A percentile compares a stretch with the other conserved stretches of the same genome.
These are phyloP conservation scores for Corymbia citriodora DNA, from an alignment of 441 rosid genomes.

Conservation along the genomic window DNA sequence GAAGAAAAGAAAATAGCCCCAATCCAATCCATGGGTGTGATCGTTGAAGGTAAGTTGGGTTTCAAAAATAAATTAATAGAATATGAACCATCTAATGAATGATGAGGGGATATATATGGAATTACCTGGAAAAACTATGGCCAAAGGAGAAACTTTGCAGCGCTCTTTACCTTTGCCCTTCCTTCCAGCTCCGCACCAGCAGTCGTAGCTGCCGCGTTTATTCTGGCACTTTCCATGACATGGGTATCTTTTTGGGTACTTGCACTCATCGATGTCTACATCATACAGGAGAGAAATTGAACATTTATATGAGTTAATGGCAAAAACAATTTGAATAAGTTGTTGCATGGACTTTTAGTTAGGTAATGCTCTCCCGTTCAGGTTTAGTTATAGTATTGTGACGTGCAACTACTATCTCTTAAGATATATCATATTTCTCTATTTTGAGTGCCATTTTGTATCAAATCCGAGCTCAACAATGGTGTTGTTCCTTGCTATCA, in stretches of 20 bases:
- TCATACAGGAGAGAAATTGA: background rate
- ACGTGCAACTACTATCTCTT: rapidly evolving
- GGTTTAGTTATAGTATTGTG: background rate
- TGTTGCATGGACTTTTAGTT: rapidly evolving
- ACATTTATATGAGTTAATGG: rapidly evolving
- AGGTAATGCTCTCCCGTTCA: rapidly evolving
- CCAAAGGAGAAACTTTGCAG: background rate
- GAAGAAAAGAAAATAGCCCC: too few relatives aligned
- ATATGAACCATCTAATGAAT: background rate
- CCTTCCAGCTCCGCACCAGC: background rate
- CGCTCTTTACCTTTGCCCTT: rapidly evolving
- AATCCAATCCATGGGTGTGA: background rate
- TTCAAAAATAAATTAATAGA: background rate
- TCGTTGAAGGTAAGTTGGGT: background rate
- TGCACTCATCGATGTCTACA: background rate
- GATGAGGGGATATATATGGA: background rate
- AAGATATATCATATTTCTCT: background rate
- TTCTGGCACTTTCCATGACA: background rate
- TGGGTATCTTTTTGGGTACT: rapidly evolving
- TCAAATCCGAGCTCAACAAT: too few relatives aligned
- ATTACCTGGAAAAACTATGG: background rate
- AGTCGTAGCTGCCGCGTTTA: rapidly evolving
- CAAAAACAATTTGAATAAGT: background rate
- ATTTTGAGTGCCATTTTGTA: rapidly evolving
- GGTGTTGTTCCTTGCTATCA: too few relatives aligned